Evolutionary conservation across 2,329 filamentous ascomycete species (phyloP).

Genomic region (Metarhizium guizhouense): DNA sequence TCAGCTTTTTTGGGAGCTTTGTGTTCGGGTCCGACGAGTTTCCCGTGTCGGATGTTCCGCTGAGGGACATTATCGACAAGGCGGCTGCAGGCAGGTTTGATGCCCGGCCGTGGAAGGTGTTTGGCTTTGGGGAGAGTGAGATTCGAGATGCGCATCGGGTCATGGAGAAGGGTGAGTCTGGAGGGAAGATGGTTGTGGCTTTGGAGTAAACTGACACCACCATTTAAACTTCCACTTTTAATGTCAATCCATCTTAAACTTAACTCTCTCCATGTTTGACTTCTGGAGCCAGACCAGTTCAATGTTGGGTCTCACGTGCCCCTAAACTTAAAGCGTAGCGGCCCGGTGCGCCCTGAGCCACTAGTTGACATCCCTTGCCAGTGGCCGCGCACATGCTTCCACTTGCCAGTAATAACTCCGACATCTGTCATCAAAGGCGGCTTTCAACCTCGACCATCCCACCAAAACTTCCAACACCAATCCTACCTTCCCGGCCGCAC

Average conservation of each 20-base stretch:
- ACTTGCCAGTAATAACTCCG: too few species aligned
- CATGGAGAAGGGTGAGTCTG: slow-evolving; percentile 17
- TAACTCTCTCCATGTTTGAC: too few species aligned
- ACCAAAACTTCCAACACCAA: neutral
- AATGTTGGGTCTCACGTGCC: too few species aligned
- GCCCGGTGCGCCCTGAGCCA: too few species aligned
- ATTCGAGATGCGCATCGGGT: slow-evolving; percentile 23
- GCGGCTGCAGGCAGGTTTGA: slow-evolving; percentile 25
- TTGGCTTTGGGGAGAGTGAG: slow-evolving; percentile 16
- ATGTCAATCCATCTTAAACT: too few species aligned
- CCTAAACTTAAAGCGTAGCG: too few species aligned
- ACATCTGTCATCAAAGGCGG: too few species aligned
- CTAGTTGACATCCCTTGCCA: neutral
- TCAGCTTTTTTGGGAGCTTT: slow-evolving; percentile 33
- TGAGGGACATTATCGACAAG: slow-evolving; percentile 27
- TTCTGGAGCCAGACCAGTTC: too few species aligned
- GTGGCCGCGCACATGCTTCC: too few species aligned
- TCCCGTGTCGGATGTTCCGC: slow-evolving; percentile 27
- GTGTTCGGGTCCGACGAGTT: slow-evolving; percentile 26
- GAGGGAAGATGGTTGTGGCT: slow-evolving; percentile 27
- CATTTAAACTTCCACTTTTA: too few species aligned
- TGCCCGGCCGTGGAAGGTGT: slow-evolving; percentile 22
- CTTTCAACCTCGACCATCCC: neutral
- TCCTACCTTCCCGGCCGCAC: neutral
- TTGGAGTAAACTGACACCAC: too few species aligned